Base-by-base conservation (phyloP, 345 rosid species). In the Heritiera littoralis region DNA sequence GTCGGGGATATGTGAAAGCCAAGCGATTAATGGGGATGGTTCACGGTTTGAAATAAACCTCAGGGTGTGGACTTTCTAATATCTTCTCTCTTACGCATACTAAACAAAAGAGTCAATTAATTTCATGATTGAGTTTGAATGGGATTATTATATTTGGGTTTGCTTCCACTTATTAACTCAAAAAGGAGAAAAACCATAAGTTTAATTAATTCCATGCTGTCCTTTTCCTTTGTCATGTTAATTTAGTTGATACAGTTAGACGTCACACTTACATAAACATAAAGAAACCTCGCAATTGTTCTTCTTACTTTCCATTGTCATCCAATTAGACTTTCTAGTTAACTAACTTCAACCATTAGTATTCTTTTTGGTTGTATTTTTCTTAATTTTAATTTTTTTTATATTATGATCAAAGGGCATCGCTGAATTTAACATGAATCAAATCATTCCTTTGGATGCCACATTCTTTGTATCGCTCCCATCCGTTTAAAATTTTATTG, bases 1-100 rank as follows among this genome's bases (percentile, higher is more conserved):
- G 81, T 77, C 69, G 73, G 84, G 46, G 46, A 48, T 38, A 55
- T 59, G 78, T 66, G 23, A 75, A 72, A 64, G 78, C 51, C 68
- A 41, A 58, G 77, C 65, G 63, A 64, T 64, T 35, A 71, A 71
- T 54, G 72, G 66, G 46, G 72, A 63, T 54, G 45, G 74, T 58
- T 69, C 38, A 35, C 3, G 38, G 61, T 18, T 56, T 56, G 61
- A 56, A 56, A 56, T n/a, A 7, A 56, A 18, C n/a, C n/a, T 18
- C 11, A 56, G 61, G 28, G 28, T 3, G 28, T 56, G 28, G 61
- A 56, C 28, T 56, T 55, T 56, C 10, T 18, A 56, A 56, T n/a
- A 3, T 54, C 58, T 15, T n/a, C 61, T 56, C 1, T 18, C 30
- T 56, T 10, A 55, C 9, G 7, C 60, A n/a, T 15, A 14, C n/a